Percentiles rank a stretch among this genome's conserved stretches.
Conservation (phyloP, 108 stramenopile species). For the Chaetoceros tenuissimus region DNA sequence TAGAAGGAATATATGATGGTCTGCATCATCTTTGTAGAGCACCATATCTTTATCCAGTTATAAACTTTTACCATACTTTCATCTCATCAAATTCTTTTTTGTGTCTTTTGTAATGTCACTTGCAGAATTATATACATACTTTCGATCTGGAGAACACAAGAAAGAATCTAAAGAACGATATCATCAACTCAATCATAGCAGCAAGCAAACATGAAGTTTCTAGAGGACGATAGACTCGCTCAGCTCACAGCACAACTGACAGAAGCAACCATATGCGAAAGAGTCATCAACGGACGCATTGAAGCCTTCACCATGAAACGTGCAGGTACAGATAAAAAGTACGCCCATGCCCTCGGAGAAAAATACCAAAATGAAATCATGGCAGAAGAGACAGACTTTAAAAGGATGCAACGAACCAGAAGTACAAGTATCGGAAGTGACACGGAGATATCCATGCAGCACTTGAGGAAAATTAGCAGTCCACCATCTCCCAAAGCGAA, state of each 20-base stretch:
- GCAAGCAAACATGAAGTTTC: slow-evolving; percentile 47
- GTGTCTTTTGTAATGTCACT: no score
- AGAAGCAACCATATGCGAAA: slow-evolving; percentile 40
- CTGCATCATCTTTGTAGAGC: no score
- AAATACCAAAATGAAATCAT: slow-evolving; percentile 57
- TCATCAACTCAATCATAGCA: neutral
- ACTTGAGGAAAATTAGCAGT: neutral
- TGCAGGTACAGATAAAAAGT: slow-evolving; percentile 75
- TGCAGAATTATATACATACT: no score
- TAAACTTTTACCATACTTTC: no score
- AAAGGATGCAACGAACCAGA: neutral
- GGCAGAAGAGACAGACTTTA: neutral
- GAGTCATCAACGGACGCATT: slow-evolving; percentile 73
- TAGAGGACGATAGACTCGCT: slow-evolving; percentile 66
- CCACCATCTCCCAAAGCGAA: neutral
- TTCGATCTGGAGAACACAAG: no score
- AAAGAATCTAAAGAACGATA: no score
- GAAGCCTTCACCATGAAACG: slow-evolving; percentile 86
- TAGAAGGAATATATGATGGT: no score
- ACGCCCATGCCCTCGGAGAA: slow-evolving; percentile 64
- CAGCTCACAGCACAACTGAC: slow-evolving; percentile 62
- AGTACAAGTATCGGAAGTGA: slow-evolving; percentile 4
- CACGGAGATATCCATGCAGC: neutral
- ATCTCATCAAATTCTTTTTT: no score
- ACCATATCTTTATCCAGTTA: no score